phyloP scores from a whole-genome alignment of 495 filamentous ascomycete species.

The Podospora comata region DNA sequence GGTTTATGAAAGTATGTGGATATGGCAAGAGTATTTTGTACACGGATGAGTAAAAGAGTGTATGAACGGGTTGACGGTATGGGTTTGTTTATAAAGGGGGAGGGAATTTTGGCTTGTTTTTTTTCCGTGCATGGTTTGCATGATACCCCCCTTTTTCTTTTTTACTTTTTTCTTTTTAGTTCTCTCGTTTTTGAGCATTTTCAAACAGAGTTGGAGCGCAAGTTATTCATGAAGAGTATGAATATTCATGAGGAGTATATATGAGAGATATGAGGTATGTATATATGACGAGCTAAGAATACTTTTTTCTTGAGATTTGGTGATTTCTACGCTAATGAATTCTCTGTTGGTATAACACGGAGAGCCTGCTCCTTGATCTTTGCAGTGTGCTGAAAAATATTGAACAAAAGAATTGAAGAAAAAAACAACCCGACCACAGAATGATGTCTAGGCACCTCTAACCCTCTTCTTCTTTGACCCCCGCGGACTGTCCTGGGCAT shows the following conservation, averaged over 20 bases:
- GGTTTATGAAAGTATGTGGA: neutral
- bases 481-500: conserved; percentile 15
- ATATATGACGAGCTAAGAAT: too few species aligned
- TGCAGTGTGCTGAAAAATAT: neutral
- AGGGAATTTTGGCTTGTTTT: neutral
- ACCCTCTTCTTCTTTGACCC: conserved; percentile 20
- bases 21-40: neutral
- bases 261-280: too few species aligned
- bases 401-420: neutral
- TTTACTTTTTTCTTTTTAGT: neutral
- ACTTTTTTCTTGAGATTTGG: neutral
- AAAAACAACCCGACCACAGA: neutral
- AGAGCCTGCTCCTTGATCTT: neutral
- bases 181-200: neutral
- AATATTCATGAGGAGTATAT: too few species aligned
- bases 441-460: neutral
- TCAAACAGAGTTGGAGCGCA: too few species aligned
- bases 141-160: neutral
- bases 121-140: neutral
- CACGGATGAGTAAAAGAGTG: too few species aligned
- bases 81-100: neutral
- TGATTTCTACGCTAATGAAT: neutral
- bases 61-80: neutral
- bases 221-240: too few species aligned
- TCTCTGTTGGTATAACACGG: neutral